Evolutionary conservation across 2,329 filamentous ascomycete genomes (phyloP).

Genomic region (Monilinia laxa): DNA sequence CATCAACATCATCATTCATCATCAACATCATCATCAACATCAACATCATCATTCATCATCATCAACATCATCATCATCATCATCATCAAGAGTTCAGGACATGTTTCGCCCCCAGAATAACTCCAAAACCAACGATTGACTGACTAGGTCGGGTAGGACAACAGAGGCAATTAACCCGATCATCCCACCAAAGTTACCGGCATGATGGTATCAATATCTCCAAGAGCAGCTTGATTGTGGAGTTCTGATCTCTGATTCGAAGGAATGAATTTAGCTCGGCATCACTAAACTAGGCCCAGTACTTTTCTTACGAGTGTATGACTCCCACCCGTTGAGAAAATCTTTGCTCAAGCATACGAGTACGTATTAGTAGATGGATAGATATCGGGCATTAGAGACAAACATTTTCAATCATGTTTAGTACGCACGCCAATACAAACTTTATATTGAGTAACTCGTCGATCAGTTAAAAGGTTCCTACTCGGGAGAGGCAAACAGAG

Average conservation of each 20-base stretch:
- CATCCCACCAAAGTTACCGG: neutral
- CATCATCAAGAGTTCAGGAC: no score
- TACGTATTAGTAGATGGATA: neutral
- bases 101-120: conserved; percentile 2
- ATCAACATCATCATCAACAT: no score
- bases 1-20: no score
- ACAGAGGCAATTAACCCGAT: neutral
- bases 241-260: neutral
- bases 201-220: neutral
- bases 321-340: neutral
- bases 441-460: neutral
- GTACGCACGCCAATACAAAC: neutral
- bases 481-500: neutral
- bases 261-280: neutral
- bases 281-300: neutral
- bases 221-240: neutral
- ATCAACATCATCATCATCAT: no score
- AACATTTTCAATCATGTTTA: neutral
- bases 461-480: neutral
- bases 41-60: no score
- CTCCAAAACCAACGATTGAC: neutral
- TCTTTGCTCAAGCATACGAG: neutral
- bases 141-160: neutral
- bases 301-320: neutral
- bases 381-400: neutral